Base-by-base conservation (phyloP, 2,329 filamentous ascomycete species). In the Helminthosporium solani region DNA sequence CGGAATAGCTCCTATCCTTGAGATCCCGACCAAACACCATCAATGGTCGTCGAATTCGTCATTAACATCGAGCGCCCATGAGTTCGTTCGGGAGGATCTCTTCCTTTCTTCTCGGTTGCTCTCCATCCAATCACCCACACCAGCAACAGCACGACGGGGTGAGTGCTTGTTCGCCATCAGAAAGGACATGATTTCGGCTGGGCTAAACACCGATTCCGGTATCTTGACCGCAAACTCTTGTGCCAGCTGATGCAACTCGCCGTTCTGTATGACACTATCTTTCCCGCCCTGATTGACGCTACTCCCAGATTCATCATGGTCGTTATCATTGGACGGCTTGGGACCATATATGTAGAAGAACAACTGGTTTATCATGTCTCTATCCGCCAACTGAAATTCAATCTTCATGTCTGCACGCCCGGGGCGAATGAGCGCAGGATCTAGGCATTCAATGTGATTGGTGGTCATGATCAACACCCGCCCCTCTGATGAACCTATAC, bases 401-500 rank as follows among this genome's bases (percentile, higher is more conserved):
- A 87, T 75, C 49, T 85, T 80, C 70, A 79, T 78, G 57, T 88
- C 84, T 7, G 89, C 83, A 6, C 85, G 76, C 2, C 86, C 86
- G 0, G 87, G 86, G 1, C 86, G 78, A 40, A 90, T 83, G 8
- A 91, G 77, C 0, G 86, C 87, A 37, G 84, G 78, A 61, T 90
- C 87, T 0, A 90, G 79, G 15, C 79, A 75, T 55, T 90, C 83
- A 7, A 85, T 84, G 50, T 84, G 80, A 68, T 91, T 91, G 33
- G 86, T 89, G 1, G 87, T 90, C 84, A 90, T 89, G 70, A 90
- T 83, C 30, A 91, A 77, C 18, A 91, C 79, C 40, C 87, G 80
- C 30, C 86, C 87, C 69, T 90, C 86, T 57, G 87, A 85, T 11
- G 83, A 86, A 3, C 84, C 86, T 4, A 90, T 85, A 45, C 88